Conservation (phyloP, 225 moss, liverwort and hornwort species). For the Sphagnum tenellum region DNA sequence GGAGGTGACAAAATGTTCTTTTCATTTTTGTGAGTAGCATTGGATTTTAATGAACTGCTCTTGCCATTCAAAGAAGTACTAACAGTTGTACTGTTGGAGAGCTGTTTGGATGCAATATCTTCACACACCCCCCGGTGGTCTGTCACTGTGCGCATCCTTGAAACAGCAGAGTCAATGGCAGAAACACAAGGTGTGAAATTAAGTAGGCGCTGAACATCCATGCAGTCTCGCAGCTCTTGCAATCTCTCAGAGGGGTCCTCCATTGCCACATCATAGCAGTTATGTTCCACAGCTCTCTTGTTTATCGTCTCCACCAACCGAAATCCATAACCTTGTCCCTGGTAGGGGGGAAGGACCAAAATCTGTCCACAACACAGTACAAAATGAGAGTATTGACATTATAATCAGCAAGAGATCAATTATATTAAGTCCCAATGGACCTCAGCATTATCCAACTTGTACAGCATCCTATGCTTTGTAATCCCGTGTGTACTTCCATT, state of each 20-base stretch:
- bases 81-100: conserved; percentile 3
- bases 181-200: conserved; percentile 26
- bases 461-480: too few relatives aligned
- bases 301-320: conserved; percentile 66
- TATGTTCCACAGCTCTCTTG: conserved; percentile 37
- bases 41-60: conserved; percentile 12
- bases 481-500: too few relatives aligned
- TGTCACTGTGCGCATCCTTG: conserved; percentile 21
- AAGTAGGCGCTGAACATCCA: conserved; percentile 79
- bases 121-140: conserved; percentile 13
- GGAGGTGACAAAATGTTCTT: conserved; percentile 59
- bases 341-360: conserved; percentile 81
- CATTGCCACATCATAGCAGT: conserved; percentile 84
- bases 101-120: conserved; percentile 22
- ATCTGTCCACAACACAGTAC: conserved; percentile 35
- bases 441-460: too few relatives aligned
- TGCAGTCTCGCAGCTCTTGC: conserved; percentile 82
- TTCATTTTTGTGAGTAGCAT: conserved; percentile 15
- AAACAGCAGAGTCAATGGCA: conserved; percentile 32
- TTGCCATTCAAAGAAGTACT: conserved; percentile 12
- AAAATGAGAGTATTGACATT: background rate
- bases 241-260: conserved; percentile 84
- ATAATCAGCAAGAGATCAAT: background rate
- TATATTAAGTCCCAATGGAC: background rate
- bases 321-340: conserved; percentile 76